Evolutionary conservation across 345 rosid species (phyloP).

Genomic region (Pistacia atlantica): DNA sequence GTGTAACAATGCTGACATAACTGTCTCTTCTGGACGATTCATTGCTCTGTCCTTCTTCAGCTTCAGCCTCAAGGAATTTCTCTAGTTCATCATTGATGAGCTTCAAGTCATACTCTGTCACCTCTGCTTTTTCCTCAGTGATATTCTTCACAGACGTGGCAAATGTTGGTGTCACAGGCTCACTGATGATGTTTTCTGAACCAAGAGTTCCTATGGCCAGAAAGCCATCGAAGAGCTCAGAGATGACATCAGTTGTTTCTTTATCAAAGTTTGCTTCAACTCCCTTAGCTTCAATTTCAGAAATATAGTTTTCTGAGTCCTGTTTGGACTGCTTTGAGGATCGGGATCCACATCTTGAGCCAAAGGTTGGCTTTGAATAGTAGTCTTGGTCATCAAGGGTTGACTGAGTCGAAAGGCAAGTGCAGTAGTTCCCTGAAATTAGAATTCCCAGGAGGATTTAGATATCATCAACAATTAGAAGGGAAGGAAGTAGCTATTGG

Average conservation of each 20-base stretch:
- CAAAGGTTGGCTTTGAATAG: slow-evolving; percentile 40
- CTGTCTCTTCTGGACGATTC: slow-evolving; percentile 72
- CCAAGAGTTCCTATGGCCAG: slow-evolving; percentile 94
- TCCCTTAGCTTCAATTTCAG: slow-evolving; percentile 32
- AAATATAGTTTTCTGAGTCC: slow-evolving; percentile 42
- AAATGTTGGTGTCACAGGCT: slow-evolving; percentile 75
- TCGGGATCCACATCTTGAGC: slow-evolving; percentile 40
- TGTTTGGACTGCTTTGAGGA: slow-evolving; percentile 33
- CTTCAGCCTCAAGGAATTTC: slow-evolving; percentile 82
- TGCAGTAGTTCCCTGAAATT: slow-evolving; percentile 62
- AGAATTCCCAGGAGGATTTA: slow-evolving; percentile 24
- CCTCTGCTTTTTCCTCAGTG: slow-evolving; percentile 42
- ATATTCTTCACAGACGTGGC: slow-evolving; percentile 48
- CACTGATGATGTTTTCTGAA: slow-evolving; percentile 46
- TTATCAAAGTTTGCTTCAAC: slow-evolving; percentile 32
- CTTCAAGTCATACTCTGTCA: slow-evolving; percentile 67
- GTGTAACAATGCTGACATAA: slow-evolving; percentile 59
- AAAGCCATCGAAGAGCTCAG: slow-evolving; percentile 75
- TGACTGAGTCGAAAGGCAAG: slow-evolving; percentile 54
- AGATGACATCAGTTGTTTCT: slow-evolving; percentile 36
- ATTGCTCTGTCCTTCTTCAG: slow-evolving; percentile 57
- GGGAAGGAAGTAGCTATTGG: slow-evolving; percentile 2
- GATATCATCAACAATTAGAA: slow-evolving; percentile 13
- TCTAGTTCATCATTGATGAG: slow-evolving; percentile 60
- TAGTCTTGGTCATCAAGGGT: slow-evolving; percentile 46